These are phyloP conservation scores for Epichloe typhina DNA, from an alignment of 2,329 filamentous ascomycete species.

Conservation along the genomic window DNA sequence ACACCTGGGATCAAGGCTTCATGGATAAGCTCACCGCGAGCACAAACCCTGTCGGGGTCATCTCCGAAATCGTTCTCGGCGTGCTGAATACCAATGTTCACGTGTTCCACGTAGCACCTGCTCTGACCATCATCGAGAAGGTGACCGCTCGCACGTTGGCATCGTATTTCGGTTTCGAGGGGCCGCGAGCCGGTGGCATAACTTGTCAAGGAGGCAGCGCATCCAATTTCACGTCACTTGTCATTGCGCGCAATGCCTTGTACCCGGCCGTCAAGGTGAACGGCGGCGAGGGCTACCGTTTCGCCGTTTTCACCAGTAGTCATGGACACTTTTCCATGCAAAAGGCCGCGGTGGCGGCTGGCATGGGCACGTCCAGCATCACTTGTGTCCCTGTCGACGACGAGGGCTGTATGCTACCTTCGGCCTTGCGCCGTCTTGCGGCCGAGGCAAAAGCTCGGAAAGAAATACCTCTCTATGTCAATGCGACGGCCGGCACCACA, in stretches of 20 bases:
- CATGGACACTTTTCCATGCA: constrained; percentile 91
- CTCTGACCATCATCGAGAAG: constrained; percentile 76
- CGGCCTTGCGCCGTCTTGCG: constrained; percentile 50
- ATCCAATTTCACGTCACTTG: constrained; percentile 71
- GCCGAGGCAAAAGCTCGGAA: constrained; percentile 49
- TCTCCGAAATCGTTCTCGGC: constrained; percentile 70
- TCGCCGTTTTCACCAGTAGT: constrained; percentile 73
- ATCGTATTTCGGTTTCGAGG: constrained; percentile 58
- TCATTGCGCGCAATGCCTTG: constrained; percentile 74
- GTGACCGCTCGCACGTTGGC: constrained; percentile 61
- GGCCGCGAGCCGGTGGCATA: constrained; percentile 57
- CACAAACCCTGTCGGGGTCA: constrained; percentile 76
- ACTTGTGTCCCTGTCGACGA: constrained; percentile 60
- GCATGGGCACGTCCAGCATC: constrained; percentile 63
- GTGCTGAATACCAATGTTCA: constrained; percentile 87
- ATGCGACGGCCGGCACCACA: constrained; percentile 86
- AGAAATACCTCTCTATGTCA: constrained; percentile 81
- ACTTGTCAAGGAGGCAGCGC: constrained; percentile 69
- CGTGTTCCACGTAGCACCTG: constrained; percentile 85
- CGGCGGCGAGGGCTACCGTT: constrained; percentile 53
- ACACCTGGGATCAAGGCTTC: constrained; percentile 97
- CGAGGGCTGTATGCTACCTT: constrained; percentile 55
- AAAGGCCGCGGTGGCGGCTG: constrained; percentile 79
- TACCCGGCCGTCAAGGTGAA: constrained; percentile 63
- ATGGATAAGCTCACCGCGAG: constrained; percentile 89